Evolutionary conservation across 2,329 filamentous ascomycete genomes (phyloP), one percentile per base, ranked within the genome.

Genomic region (Tolypocladium endophyticum): DNA sequence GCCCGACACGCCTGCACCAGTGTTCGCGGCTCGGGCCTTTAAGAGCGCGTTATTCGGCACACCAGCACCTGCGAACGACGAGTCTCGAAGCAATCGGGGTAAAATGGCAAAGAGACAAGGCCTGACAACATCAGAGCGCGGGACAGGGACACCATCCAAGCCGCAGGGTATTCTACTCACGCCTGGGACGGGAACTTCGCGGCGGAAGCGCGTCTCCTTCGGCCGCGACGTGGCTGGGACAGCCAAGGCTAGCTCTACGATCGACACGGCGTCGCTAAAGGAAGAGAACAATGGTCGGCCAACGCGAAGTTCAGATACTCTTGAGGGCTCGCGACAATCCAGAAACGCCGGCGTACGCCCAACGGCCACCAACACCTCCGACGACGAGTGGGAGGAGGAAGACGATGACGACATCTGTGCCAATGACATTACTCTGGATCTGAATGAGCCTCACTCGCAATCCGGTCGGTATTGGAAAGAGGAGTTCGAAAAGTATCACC

Each of bases 391-490:
- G 81, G 82, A 84, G 61, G 80, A 81, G 55, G 77, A 81, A 9
- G 76, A 75, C 16, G 73, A 76, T 4, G 75, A 76, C 20, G 73
- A 74, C 43, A 69, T 73, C 39, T 75, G 74, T 64, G 81, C 84
- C 57, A 78, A 81, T 59, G 87, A 91, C 65, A 75, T 86, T 60
- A 90, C 88, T 0, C 74, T 87, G 55, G 88, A 92, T 66, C 74
- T 90, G 56, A 87, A 87, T 63, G 86, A 90, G 66, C 89, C 89
- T 8, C 83, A 86, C 63, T 90, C 88, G 2, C 82, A 87, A 61
- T 91, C 88, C 4, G 89, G 88, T 8, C 85, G 82, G 66, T 92
- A 89, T 72, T 93, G 89, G 89, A 92, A 92, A 73, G 81, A 83
- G 30, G 84, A 91, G 68, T 92, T 89, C 66, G 82, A 90, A 64